These are phyloP conservation scores for Prinsepia uniflora DNA, from an alignment of 306 rosid genomes.

Conservation along the genomic window DNA sequence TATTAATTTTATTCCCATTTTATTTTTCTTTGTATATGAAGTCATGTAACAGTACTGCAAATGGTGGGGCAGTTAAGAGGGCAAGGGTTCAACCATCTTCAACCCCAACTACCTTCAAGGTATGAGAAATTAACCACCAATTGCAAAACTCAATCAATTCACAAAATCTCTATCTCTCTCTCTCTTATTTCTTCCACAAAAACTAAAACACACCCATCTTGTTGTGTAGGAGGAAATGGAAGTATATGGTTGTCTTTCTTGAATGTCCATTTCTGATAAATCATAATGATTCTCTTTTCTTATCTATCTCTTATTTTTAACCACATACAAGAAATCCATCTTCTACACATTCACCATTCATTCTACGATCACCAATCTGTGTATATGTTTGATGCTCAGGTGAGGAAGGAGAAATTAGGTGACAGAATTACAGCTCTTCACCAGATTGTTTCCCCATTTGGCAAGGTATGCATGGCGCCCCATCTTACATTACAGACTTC, in stretches of 20 bases:
- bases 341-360: not conserved
- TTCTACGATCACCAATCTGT: not conserved
- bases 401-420: constrained; percentile 98
- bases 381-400: constrained; percentile 36
- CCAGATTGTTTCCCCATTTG: constrained; percentile 98
- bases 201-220: constrained; percentile 34
- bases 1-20: not conserved
- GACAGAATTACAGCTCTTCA: constrained; percentile 98
- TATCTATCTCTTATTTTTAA: constrained; percentile 22
- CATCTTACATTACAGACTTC: not conserved
- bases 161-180: not conserved
- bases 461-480: constrained; percentile 53
- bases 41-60: constrained; percentile 63
- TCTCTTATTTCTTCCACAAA: no score
- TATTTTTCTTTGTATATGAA: constrained; percentile 10
- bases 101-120: constrained; percentile 86
- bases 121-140: constrained; percentile 24
- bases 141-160: no score
- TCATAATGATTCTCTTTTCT: constrained; percentile 38
- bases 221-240: constrained; percentile 27
- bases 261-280: constrained; percentile 57
- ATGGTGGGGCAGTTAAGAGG: constrained; percentile 84
- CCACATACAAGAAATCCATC: constrained; percentile 2
- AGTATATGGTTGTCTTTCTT: constrained; percentile 66
- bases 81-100: constrained; percentile 91